Evolutionary conservation across 371 early-diverging fungal genomes (phyloP).

Genomic region (Actinomortierella wolfii): DNA sequence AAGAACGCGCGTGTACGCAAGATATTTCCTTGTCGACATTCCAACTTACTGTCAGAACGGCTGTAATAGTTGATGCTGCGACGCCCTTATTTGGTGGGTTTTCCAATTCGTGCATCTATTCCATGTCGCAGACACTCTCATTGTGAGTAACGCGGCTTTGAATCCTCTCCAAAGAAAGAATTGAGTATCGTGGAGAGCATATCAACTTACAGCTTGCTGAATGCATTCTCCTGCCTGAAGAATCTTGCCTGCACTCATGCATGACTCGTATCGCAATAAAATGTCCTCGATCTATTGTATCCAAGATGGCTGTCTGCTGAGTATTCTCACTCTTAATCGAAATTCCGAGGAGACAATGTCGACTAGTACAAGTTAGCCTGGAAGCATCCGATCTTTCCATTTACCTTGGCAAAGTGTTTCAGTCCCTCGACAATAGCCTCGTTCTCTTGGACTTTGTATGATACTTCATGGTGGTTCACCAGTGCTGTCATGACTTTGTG

Average conservation of each 20-base stretch:
- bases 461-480: slow-evolving; percentile 35
- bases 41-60: slow-evolving; percentile 34
- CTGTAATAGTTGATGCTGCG: slow-evolving; percentile 24
- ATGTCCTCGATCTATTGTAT: slow-evolving; percentile 37
- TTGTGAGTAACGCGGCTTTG: no score
- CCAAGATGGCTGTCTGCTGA: no score
- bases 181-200: no score
- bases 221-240: slow-evolving; percentile 44
- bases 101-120: slow-evolving; percentile 8
- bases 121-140: no score
- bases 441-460: slow-evolving; percentile 40
- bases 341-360: no score
- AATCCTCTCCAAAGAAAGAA: no score
- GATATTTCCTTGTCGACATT: no score
- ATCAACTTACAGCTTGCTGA: slow-evolving; percentile 36
- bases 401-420: slow-evolving; percentile 29
- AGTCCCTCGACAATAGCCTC: slow-evolving; percentile 30
- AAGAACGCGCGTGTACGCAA: no score
- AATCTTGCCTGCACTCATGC: slow-evolving; percentile 41
- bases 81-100: slow-evolving; percentile 34
- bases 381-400: not conserved
- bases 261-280: slow-evolving; percentile 26
- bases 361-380: not conserved
- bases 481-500: slow-evolving; percentile 38
- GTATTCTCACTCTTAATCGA: no score